Evolutionary conservation across 768 basidiomycete species (phyloP).

Genomic region (Gymnopilus junonius): DNA sequence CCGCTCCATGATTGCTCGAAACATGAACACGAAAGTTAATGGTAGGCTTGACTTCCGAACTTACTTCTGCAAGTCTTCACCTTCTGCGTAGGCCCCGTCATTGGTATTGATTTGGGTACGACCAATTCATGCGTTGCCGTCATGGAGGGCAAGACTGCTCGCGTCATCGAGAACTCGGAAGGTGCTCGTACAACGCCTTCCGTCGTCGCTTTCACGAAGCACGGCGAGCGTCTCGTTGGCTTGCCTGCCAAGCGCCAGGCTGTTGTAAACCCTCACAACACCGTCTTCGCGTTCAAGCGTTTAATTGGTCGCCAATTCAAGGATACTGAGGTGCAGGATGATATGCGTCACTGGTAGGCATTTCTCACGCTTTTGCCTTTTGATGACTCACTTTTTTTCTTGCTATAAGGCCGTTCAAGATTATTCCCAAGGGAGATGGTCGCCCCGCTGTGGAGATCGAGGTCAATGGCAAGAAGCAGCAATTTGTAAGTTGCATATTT

Average conservation of each 20-base stretch:
- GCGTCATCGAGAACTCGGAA: constrained; percentile 97
- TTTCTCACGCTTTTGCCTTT: constrained; percentile 5
- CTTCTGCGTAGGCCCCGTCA: constrained; percentile 68
- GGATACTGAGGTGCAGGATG: constrained; percentile 93
- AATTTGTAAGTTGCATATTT: constrained; percentile 62
- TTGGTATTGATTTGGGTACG: constrained; percentile 97
- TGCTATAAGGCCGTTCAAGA: constrained; percentile 72
- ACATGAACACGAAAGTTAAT: constrained; percentile 94
- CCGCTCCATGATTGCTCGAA: constrained; percentile 80
- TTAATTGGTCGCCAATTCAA: constrained; percentile 92
- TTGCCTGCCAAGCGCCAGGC: constrained; percentile 97
- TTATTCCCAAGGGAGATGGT: constrained; percentile 73
- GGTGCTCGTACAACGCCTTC: constrained; percentile 98
- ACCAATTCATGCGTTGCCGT: constrained; percentile 92
- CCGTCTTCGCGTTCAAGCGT: constrained; percentile 93
- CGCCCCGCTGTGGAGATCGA: constrained; percentile 86
- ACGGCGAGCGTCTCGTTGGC: constrained; percentile 95
- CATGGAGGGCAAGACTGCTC: constrained; percentile 94
- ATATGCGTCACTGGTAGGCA: constrained; percentile 80
- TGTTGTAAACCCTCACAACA: constrained; percentile 93
- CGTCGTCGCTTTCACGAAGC: constrained; percentile 98
- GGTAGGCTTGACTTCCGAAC: constrained; percentile 44
- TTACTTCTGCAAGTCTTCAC: constrained; percentile 2
- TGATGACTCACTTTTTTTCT: neutral
- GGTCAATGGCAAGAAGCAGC: constrained; percentile 81